Conservation (phyloP, 1,284 basidiomycete genomes). For the Schizophyllum commune region DNA sequence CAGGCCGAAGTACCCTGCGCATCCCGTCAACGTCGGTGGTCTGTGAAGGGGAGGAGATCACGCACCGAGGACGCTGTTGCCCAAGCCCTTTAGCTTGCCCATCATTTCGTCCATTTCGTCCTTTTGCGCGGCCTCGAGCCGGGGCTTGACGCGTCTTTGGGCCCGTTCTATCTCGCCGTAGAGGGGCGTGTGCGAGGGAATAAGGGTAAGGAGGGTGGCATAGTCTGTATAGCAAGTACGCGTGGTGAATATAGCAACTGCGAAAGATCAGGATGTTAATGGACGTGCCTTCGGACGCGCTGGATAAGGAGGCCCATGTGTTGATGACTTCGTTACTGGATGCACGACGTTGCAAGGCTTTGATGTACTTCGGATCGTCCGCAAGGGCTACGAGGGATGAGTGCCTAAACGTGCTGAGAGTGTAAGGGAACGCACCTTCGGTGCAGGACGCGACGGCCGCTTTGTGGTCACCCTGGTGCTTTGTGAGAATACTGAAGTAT, state of each 20-base stretch:
- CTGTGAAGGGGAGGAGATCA: background rate
- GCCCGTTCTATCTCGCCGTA: slow-evolving; percentile 38
- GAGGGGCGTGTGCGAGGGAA: slow-evolving; percentile 52
- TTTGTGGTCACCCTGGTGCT: slow-evolving; percentile 62
- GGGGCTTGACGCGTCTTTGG: slow-evolving; percentile 52
- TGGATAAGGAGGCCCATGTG: slow-evolving; percentile 76
- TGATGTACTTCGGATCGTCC: slow-evolving; percentile 81
- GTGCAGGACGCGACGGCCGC: slow-evolving; percentile 72
- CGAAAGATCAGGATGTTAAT: background rate
- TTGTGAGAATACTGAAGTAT: background rate
- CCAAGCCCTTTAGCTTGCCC: slow-evolving; percentile 86
- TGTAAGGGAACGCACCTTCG: slow-evolving; percentile 40
- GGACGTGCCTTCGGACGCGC: slow-evolving; percentile 74
- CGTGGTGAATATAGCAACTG: slow-evolving; percentile 5
- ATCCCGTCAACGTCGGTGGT: slow-evolving; percentile 3
- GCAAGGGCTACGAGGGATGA: slow-evolving; percentile 52
- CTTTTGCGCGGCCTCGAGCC: slow-evolving; percentile 71
- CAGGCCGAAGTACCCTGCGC: slow-evolving; percentile 73
- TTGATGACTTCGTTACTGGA: slow-evolving; percentile 74
- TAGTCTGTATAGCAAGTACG: slow-evolving; percentile 54
- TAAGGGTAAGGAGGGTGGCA: slow-evolving; percentile 53
- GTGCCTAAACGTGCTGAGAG: background rate
- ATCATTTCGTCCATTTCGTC: slow-evolving; percentile 91
- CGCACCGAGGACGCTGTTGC: slow-evolving; percentile 85
- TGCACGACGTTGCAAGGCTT: slow-evolving; percentile 85